Conservation (phyloP, 805 yeast genomes). For the Myxozyma udenii region DNA sequence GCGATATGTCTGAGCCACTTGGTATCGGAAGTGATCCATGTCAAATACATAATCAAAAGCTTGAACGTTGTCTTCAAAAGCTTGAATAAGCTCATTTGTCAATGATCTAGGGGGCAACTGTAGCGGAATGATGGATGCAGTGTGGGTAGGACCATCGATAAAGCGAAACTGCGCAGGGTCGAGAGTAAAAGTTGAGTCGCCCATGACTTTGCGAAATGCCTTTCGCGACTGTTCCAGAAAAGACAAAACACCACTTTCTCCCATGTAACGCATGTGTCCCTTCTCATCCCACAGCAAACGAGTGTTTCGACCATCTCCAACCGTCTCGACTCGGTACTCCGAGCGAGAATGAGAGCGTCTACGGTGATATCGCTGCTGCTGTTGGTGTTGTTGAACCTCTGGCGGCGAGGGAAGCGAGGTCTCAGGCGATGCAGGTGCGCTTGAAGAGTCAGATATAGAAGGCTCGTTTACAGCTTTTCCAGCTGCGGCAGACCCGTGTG, state of each 20-base stretch:
- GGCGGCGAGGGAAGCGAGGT: conserved; percentile 18
- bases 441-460: conserved; percentile 6
- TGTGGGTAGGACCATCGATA: conserved; percentile 40
- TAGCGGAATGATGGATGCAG: conserved; percentile 31
- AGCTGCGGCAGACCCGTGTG: neutral
- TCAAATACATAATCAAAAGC: conserved; percentile 44
- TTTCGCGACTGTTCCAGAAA: conserved; percentile 44
- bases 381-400: conserved; percentile 22
- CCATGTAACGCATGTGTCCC: conserved; percentile 44
- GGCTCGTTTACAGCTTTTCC: conserved; percentile 1
- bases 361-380: conserved; percentile 19
- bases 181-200: conserved; percentile 40
- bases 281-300: conserved; percentile 41
- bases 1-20: conserved; percentile 38
- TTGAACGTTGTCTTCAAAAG: conserved; percentile 43
- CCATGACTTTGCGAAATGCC: conserved; percentile 39
- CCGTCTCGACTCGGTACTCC: conserved; percentile 28
- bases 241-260: conserved; percentile 46
- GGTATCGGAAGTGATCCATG: conserved; percentile 37
- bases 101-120: conserved; percentile 38
- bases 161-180: conserved; percentile 43
- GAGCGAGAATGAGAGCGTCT: conserved; percentile 21
- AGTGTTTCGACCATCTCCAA: conserved; percentile 30
- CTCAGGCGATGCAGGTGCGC: conserved; percentile 14
- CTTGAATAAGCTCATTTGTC: conserved; percentile 37